Evolutionary conservation across 176 grass and related monocot species (phyloP), one percentile per base, ranked within the genome.

Genomic region (Triticum urartu): DNA sequence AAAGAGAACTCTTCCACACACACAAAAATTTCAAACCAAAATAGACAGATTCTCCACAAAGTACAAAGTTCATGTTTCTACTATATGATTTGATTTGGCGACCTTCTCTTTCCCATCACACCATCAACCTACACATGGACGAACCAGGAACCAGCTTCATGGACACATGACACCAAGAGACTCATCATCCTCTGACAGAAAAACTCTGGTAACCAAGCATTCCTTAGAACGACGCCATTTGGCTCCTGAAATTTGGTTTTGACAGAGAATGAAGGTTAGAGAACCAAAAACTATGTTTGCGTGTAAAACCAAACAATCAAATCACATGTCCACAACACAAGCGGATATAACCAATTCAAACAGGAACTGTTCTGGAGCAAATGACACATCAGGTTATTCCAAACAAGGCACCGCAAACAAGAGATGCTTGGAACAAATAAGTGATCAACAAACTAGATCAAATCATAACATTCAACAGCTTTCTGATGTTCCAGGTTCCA

Each of bases 141-240:
- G 75, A 64, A 35, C 83, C 21, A n/a, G 14, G 12, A 47, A 47
- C 66, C 72, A 62, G 11, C 76, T 76, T 56, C 25, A 75, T 69
- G 15, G 84, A 54, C 72, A 17, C 24, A 83, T 64, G 54, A 81
- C 81, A 76, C 76, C 76, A 30, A 25, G 17, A 91, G 45, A 84
- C 61, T 75, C 85, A 85, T 80, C 85, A 81, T 91, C 62, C 71
- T 30, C 83, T 17, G 30, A 91, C 61, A 80, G 34, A 67, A 81
- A 33, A 38, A 77, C 34, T 30, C 52, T 75, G 60, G 59, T 80
- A 75, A 84, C 43, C 72, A 60, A 34, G 43, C 45, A 83, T 59
- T 21, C 45, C 75, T 84, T 71, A 7, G 73, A 33, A 40, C 24
- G 6, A 11, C 8, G 2, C 68, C 70, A 26, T 30, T 38, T 84